Conservation (phyloP, 192 early-diverging fungal genomes). For the Fimicolochytrium jonesii region DNA sequence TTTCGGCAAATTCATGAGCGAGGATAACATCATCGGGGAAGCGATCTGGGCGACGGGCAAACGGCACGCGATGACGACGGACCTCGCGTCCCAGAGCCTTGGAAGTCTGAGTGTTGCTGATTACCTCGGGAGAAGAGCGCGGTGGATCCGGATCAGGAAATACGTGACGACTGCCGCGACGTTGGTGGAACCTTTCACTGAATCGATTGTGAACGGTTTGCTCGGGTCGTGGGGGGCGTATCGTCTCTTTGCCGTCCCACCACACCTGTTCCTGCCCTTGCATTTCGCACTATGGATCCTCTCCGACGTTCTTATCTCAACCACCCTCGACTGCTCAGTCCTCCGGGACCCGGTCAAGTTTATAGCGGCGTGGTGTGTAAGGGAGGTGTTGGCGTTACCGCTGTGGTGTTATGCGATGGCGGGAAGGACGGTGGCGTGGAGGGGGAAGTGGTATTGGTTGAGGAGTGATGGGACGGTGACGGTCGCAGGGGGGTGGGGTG, state of each 20-base stretch:
- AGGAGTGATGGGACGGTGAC: slow-evolving; percentile 41
- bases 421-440: slow-evolving; percentile 84
- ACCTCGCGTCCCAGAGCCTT: slow-evolving; percentile 80
- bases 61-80: slow-evolving; percentile 80
- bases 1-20: slow-evolving; percentile 89
- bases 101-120: slow-evolving; percentile 70
- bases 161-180: slow-evolving; percentile 89
- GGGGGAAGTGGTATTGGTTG: slow-evolving; percentile 53
- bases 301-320: slow-evolving; percentile 44
- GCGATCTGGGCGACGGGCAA: slow-evolving; percentile 75
- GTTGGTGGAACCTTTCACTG: slow-evolving; percentile 86
- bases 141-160: slow-evolving; percentile 93
- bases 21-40: slow-evolving; percentile 92
- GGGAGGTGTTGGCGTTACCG: slow-evolving; percentile 82
- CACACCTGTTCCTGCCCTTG: slow-evolving; percentile 41
- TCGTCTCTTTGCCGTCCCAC: slow-evolving; percentile 44
- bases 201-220: slow-evolving; percentile 74
- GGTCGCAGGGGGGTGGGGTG: too few relatives aligned
- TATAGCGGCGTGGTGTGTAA: slow-evolving; percentile 71
- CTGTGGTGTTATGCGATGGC: slow-evolving; percentile 75
- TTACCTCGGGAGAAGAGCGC: slow-evolving; percentile 77
- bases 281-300: slow-evolving; percentile 60
- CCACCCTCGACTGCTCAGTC: slow-evolving; percentile 38
- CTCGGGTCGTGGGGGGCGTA: slow-evolving; percentile 65
- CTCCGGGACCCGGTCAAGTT: slow-evolving; percentile 34